phyloP scores from a whole-genome alignment of 305 asterid genomes.

The Fraxinus platypoda region DNA sequence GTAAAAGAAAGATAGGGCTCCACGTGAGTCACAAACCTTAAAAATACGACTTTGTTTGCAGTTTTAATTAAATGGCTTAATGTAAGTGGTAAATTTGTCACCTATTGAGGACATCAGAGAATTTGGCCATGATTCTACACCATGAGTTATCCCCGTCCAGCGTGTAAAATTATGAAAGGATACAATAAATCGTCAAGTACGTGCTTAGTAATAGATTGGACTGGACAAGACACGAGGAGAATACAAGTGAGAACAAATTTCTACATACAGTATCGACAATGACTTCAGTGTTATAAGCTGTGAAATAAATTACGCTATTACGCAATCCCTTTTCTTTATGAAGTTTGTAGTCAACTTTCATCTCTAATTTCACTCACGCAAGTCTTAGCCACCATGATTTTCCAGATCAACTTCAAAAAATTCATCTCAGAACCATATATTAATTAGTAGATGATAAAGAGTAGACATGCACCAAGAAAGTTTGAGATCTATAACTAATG shows the following conservation, averaged over 20 bases:
- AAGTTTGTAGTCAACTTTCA: background rate
- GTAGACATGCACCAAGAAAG: background rate
- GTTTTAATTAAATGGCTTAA: background rate
- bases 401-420: background rate
- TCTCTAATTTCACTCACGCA: background rate
- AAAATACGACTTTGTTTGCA: background rate
- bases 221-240: background rate
- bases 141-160: background rate
- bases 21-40: constrained; percentile 7
- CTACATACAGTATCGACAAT: background rate
- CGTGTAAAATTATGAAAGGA: background rate
- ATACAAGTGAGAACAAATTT: background rate
- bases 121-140: background rate
- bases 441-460: background rate
- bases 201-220: background rate
- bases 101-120: background rate
- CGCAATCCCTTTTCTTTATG: background rate
- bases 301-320: background rate
- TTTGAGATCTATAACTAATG: background rate
- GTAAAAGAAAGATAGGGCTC: background rate
- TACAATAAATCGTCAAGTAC: background rate
- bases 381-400: background rate
- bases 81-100: background rate
- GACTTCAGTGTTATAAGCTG: background rate
- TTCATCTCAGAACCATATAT: background rate